These are phyloP conservation scores for Durio zibethinus DNA, from an alignment of 345 rosid genomes.

Conservation along the genomic window DNA sequence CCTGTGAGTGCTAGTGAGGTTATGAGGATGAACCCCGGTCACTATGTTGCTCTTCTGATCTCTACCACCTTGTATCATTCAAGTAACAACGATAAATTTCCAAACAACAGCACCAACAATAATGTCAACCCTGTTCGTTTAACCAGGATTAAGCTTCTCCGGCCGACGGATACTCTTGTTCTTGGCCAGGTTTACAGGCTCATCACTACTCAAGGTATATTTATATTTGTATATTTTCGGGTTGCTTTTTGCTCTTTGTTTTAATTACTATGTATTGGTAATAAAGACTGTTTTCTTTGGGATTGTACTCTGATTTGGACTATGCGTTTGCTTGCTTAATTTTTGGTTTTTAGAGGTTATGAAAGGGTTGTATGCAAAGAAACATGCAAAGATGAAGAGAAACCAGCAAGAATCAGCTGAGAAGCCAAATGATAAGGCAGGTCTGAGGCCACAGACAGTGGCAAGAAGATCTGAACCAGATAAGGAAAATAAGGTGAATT, in stretches of 20 bases:
- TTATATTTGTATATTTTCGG: background rate
- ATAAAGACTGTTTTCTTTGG: background rate
- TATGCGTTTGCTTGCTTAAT: background rate
- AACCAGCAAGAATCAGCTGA: constrained; percentile 29
- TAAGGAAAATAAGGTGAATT: constrained; percentile 42
- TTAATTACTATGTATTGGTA: background rate
- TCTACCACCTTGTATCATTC: constrained; percentile 59
- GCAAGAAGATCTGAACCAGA: constrained; percentile 40
- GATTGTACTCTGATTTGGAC: constrained; percentile 13
- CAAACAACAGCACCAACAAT: constrained; percentile 1
- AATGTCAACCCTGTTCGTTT: constrained; percentile 46
- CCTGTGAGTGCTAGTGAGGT: constrained; percentile 61
- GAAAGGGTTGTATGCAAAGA: constrained; percentile 72
- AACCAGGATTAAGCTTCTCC: constrained; percentile 89
- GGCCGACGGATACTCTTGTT: constrained; percentile 70
- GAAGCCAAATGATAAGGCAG: constrained; percentile 21
- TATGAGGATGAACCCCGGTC: constrained; percentile 86
- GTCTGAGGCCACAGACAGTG: constrained; percentile 19
- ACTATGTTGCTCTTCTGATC: constrained; percentile 86
- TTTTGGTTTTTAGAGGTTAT: constrained; percentile 57
- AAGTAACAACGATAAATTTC: constrained; percentile 3
- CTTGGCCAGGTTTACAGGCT: constrained; percentile 87
- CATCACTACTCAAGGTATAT: constrained; percentile 65
- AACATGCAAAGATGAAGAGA: constrained; percentile 55
- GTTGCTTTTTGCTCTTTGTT: background rate